phyloP scores from a whole-genome alignment of 345 rosid species.

The Corchorus olitorius region DNA sequence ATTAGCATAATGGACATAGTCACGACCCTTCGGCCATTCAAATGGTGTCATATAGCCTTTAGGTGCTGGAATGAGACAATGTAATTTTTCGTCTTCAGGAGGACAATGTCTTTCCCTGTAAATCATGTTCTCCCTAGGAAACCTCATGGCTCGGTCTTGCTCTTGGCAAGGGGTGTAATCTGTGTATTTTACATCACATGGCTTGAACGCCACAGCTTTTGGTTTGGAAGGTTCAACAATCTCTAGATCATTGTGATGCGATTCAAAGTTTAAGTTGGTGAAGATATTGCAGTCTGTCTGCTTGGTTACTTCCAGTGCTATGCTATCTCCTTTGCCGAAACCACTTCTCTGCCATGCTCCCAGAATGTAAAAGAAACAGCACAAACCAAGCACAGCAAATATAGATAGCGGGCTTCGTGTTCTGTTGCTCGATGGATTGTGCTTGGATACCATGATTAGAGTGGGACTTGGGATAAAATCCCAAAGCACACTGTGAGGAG shows the following conservation, averaged over 20 bases:
- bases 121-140: conserved; percentile 91
- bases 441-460: conserved; percentile 61
- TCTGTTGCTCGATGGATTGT: conserved; percentile 47
- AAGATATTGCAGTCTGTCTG: conserved; percentile 66
- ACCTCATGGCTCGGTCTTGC: conserved; percentile 87
- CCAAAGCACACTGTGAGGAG: conserved; percentile 24
- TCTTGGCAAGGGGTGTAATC: conserved; percentile 99
- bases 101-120: conserved; percentile 98
- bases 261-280: conserved; percentile 65
- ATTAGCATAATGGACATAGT: conserved; percentile 88
- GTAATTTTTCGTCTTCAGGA: conserved; percentile 70
- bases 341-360: conserved; percentile 99
- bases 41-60: conserved; percentile 85
- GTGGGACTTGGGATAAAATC: conserved; percentile 19
- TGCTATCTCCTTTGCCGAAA: conserved; percentile 84
- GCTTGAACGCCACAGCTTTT: conserved; percentile 54
- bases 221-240: conserved; percentile 54
- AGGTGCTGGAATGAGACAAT: conserved; percentile 92
- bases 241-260: conserved; percentile 73
- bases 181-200: conserved; percentile 72
- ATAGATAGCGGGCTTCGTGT: conserved; percentile 63
- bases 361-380: conserved; percentile 86
- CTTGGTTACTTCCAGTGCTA: conserved; percentile 67
- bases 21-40: conserved; percentile 96
- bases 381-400: conserved; percentile 72